Evolutionary conservation across 306 rosid genomes (phyloP).

Genomic region (Morella rubra): DNA sequence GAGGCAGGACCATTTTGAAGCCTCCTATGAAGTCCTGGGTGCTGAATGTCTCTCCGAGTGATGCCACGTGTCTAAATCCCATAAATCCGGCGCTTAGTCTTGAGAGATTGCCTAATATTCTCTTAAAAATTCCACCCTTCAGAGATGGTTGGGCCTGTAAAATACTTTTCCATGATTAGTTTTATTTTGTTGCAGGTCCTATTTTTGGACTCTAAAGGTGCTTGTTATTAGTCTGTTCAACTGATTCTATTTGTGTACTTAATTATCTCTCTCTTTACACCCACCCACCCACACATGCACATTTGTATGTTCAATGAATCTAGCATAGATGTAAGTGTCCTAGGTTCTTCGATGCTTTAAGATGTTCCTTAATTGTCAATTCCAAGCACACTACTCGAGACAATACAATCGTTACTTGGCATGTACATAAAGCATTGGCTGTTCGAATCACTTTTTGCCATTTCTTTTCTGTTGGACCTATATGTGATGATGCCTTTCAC

Average conservation of each 20-base stretch:
- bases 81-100: neutral
- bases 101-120: neutral
- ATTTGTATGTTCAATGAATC: too few species aligned
- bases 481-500: too few species aligned
- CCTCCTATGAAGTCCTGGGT: neutral
- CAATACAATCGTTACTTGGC: too few species aligned
- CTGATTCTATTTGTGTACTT: neutral
- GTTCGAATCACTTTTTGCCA: too few species aligned
- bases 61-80: slow-evolving; percentile 11
- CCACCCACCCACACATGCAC: too few species aligned
- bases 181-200: too few species aligned
- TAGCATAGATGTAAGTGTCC: too few species aligned
- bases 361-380: too few species aligned
- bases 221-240: neutral
- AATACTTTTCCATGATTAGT: neutral
- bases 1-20: neutral
- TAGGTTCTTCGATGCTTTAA: too few species aligned
- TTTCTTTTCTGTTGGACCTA: slow-evolving; percentile 9
- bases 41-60: slow-evolving; percentile 6
- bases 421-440: too few species aligned
- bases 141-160: neutral
- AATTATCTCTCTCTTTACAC: neutral
- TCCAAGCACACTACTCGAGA: too few species aligned
- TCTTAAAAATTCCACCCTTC: neutral
- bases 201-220: too few species aligned